These are phyloP conservation scores for Penicillium sp. DNA, from an alignment of 2,329 filamentous ascomycete genomes.

Conservation along the genomic window DNA sequence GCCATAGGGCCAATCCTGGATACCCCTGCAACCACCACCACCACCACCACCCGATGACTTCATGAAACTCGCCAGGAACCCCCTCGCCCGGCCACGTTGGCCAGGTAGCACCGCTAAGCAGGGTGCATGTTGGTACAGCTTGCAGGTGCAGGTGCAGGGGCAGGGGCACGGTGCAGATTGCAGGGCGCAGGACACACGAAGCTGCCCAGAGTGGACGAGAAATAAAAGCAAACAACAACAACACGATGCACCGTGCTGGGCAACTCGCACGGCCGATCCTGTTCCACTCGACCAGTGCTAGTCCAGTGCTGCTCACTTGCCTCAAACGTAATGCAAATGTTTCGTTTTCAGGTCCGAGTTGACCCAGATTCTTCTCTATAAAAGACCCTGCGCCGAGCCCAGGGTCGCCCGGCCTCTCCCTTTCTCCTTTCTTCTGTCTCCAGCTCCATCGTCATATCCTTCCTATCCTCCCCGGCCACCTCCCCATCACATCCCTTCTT, in stretches of 20 bases:
- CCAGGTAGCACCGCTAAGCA: constrained; percentile 20
- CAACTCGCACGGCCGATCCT: constrained; percentile 17
- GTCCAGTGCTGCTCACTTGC: constrained; percentile 3
- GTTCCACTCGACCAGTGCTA: too few relatives aligned
- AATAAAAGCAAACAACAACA: constrained; percentile 12
- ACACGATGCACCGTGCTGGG: constrained; percentile 5
- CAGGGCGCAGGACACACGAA: background rate
- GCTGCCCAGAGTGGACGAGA: too few relatives aligned
- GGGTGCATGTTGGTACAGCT: too few relatives aligned
- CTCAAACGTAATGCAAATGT: constrained; percentile 13
- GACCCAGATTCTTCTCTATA: constrained; percentile 20
- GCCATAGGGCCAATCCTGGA: background rate
- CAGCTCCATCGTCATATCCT: background rate
- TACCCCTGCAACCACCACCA: background rate
- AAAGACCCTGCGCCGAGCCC: constrained; percentile 14
- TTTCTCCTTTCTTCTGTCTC: constrained; percentile 2
- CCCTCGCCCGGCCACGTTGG: constrained; percentile 30
- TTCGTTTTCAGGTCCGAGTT: constrained; percentile 15
- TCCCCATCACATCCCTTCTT: background rate
- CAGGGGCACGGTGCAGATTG: too few relatives aligned
- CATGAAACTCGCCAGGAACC: constrained; percentile 14
- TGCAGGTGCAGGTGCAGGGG: too few relatives aligned
- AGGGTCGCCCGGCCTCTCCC: background rate
- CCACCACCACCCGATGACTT: constrained; percentile 21
- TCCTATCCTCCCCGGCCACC: background rate